Evolutionary conservation across 139 green algal species (phyloP), one percentile per base, ranked within the genome.

Genomic region (Trebouxia sp.): DNA sequence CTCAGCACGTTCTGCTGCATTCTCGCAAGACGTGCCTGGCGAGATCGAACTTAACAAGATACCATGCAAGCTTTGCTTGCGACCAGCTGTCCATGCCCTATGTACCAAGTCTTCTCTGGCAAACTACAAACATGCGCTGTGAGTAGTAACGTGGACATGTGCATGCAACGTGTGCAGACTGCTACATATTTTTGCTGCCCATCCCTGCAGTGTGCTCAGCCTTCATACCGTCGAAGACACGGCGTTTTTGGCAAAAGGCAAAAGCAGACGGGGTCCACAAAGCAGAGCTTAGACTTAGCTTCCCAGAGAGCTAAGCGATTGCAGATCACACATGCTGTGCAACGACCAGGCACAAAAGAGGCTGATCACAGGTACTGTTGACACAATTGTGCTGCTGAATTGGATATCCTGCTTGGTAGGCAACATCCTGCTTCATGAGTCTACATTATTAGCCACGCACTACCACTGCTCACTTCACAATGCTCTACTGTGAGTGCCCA

Each of bases 31-130:
- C n/a, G n/a, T n/a, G n/a, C n/a, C n/a, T n/a, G n/a, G n/a, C n/a
- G n/a, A n/a, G n/a, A n/a, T n/a, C n/a, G n/a, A n/a, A n/a, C n/a
- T n/a, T n/a, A n/a, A n/a, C 47, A 53, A 14, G 15, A 17, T 42
- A 14, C 32, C 35, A 72, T 72, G 62, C 62, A 72, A 72, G 62
- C 62, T 45, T 72, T 72, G 62, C 62, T 72, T 72, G 62, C 62
- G 37, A 72, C 9, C 62, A 45, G 11, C 37, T 72, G 62, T 72
- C 20, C 14, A n/a, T n/a, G n/a, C n/a, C n/a, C n/a, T n/a, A n/a
- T n/a, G 62, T 35, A 72, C 62, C 62, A 72, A 43, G 35, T 42
- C 32, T 72, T 72, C 32, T 72, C 62, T 28, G 62, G 20, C 14
- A 26, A 35, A 9, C 62, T 30, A 15, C 62, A 72, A 5, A 43